These are phyloP conservation scores for Trichoderma harzianum DNA, from an alignment of 2,329 filamentous ascomycete species.

Conservation along the genomic window DNA sequence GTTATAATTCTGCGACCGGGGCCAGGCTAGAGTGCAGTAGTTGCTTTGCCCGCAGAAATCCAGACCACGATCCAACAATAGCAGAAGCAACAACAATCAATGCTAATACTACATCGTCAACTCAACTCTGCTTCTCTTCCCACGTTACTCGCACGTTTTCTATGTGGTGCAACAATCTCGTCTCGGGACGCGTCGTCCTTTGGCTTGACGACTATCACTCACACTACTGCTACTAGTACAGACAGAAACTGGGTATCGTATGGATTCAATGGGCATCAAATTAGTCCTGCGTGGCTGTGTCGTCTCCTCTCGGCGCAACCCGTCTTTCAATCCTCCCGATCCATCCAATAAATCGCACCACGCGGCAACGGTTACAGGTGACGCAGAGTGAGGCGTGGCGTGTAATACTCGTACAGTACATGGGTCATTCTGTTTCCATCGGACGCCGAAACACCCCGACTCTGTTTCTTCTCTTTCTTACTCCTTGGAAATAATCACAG, in stretches of 20 bases:
- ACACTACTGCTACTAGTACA: background rate
- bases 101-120: background rate
- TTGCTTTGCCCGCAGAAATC: background rate
- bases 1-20: background rate
- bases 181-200: background rate
- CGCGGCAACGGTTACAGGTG: background rate
- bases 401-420: background rate
- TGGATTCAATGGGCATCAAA: background rate
- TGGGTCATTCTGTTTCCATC: background rate
- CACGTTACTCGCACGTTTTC: background rate
- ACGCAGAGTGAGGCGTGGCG: background rate
- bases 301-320: background rate
- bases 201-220: background rate
- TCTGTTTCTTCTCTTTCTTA: background rate
- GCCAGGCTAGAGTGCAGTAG: background rate
- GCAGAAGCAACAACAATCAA: background rate
- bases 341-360: background rate
- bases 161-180: background rate
- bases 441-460: background rate
- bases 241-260: background rate
- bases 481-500: background rate
- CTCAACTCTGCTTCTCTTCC: background rate
- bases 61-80: background rate
- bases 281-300: slow-evolving; percentile 5
- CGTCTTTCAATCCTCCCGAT: background rate